These are phyloP conservation scores for Pyrus pyrifolia DNA, from an alignment of 306 rosid species.

Conservation along the genomic window DNA sequence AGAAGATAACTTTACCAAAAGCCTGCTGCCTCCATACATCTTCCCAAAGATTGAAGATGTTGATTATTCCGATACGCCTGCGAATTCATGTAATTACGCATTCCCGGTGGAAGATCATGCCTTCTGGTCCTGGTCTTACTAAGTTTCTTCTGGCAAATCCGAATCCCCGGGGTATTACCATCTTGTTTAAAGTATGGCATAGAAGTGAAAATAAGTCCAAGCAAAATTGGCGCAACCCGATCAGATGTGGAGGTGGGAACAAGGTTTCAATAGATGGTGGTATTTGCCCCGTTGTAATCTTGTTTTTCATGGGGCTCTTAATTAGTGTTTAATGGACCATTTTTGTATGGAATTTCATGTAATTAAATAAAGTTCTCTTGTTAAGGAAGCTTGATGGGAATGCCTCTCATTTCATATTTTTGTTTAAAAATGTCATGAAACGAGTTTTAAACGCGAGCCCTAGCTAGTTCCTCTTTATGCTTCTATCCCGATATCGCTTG, in stretches of 20 bases:
- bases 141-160: slow-evolving; percentile 3
- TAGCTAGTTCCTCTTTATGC: neutral
- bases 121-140: slow-evolving; percentile 74
- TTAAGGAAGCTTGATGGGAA: neutral
- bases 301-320: neutral
- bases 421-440: neutral
- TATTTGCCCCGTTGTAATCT: slow-evolving; percentile 5
- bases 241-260: slow-evolving; percentile 13
- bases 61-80: slow-evolving; percentile 53
- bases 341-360: slow-evolving; percentile 5
- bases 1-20: slow-evolving; percentile 48
- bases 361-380: neutral
- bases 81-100: slow-evolving; percentile 47
- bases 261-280: slow-evolving; percentile 20
- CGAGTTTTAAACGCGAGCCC: neutral
- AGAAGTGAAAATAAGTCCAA: slow-evolving; percentile 12
- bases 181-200: slow-evolving; percentile 12
- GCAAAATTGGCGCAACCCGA: slow-evolving; percentile 15
- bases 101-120: slow-evolving; percentile 66
- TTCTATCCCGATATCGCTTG: neutral
- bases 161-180: slow-evolving; percentile 12
- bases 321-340: neutral
- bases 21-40: slow-evolving; percentile 42
- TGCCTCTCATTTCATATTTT: neutral
- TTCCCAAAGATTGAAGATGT: slow-evolving; percentile 61